Evolutionary conservation across 2,329 filamentous ascomycete species (phyloP).

Genomic region (Pyrenochaeta sp.): DNA sequence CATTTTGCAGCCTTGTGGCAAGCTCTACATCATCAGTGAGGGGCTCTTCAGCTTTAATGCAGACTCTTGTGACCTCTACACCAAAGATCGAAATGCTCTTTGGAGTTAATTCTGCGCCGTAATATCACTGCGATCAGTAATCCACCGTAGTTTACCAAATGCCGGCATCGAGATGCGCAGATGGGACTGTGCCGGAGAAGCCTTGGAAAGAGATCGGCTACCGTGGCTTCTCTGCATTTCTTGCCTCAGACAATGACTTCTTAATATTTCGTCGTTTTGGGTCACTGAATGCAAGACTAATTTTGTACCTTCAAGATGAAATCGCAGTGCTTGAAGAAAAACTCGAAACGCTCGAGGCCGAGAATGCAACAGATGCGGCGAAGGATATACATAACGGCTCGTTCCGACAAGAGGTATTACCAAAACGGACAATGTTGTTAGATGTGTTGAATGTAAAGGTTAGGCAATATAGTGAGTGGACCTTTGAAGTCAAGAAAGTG

Average conservation of each 20-base stretch:
- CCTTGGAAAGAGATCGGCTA: constrained; percentile 40
- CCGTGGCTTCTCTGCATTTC: constrained; percentile 32
- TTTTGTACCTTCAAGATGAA: constrained; percentile 34
- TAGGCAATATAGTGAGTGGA: neutral
- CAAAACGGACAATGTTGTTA: neutral
- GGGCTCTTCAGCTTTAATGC: neutral
- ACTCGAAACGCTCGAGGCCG: constrained; percentile 16
- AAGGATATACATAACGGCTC: neutral
- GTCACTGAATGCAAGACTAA: constrained; percentile 30
- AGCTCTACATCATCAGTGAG: neutral
- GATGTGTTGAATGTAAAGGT: neutral
- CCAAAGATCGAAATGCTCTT: neutral
- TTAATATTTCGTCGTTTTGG: constrained; percentile 40
- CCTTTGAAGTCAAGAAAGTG: neutral
- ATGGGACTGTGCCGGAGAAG: neutral
- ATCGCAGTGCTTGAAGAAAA: constrained; percentile 22
- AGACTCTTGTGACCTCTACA: neutral
- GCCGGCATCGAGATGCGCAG: neutral
- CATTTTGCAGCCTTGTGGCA: neutral
- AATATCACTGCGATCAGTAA: too few relatives aligned
- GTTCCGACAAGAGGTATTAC: neutral
- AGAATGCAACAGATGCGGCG: neutral
- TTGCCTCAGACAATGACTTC: constrained; percentile 43
- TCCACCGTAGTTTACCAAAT: neutral
- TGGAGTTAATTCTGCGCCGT: too few relatives aligned